Base-by-base conservation (phyloP, 2,329 filamentous ascomycete species). In the Ploettnerulaceae sp. region DNA sequence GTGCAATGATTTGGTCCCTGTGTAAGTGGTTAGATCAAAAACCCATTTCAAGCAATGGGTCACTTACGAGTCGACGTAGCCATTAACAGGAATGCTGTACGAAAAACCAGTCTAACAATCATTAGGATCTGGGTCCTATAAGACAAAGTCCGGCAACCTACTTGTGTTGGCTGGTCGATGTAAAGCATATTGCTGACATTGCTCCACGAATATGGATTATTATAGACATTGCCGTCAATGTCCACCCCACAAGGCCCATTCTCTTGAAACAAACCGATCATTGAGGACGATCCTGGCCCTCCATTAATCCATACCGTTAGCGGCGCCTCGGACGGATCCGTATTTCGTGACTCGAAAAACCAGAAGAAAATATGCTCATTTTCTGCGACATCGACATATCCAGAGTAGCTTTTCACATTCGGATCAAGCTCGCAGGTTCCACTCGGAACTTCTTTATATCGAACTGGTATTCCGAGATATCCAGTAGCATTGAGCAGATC, bases 261-360 rank as follows among this genome's bases (percentile, higher is more conserved):
- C 54, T 81, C 79, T 14, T 70, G 67, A 56, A 84, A 84, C 53
- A 84, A 68, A 17, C 80, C 80, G 48, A 78, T 72, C 70, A 85
- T 72, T 44, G 77, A 82, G 57, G 75, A 80, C 34, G 71, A 71
- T 3, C 81, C 81, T 0, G 81, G 81, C 1, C 81, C 81, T 26
- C 82, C 81, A 61, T 82, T 83, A 51, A 85, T 72, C 77, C 77
- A 84, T 49, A 84, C 74, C 2, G 78, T 75, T 35, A 81, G 57
- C 8, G 70, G 72, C 63, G 52, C 69, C 64, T 48, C 73, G 60
- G 61, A 55, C 1, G 78, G 71, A 53, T 72, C 69, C 18, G 64
- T 63, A 45, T 75, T 69, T 20, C 71, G 59, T 0, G 68, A 60
- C 49, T 71, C 69, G 55, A 72, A 67, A 51, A 71, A 71, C 68